Evolutionary conservation across 2,329 filamentous ascomycete genomes (phyloP).

Genomic region (Fusarium chaquense): DNA sequence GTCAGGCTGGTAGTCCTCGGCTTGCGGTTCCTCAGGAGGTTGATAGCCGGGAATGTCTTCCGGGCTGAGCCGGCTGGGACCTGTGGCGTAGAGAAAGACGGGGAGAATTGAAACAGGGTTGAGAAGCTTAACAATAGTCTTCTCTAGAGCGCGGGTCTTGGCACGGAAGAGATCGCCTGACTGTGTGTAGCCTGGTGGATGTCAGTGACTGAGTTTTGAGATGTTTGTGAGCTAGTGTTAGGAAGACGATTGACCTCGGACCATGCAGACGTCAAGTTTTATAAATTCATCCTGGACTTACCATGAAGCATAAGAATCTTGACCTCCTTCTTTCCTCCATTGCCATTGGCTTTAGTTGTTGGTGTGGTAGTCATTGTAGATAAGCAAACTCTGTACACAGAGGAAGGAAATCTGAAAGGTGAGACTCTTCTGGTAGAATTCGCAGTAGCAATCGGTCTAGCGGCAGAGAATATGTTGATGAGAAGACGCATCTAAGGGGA

Average conservation of each 20-base stretch:
- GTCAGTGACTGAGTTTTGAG: conserved; percentile 19
- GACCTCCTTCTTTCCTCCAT: conserved; percentile 60
- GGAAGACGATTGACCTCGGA: background rate
- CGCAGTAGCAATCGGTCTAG: conserved; percentile 32
- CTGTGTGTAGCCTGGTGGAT: conserved; percentile 81
- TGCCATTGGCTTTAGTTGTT: conserved; percentile 48
- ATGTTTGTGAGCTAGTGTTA: conserved; percentile 3
- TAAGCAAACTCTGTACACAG: conserved; percentile 12
- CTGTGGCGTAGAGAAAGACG: conserved; percentile 76
- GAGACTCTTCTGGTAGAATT: conserved; percentile 23
- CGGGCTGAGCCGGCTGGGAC: conserved; percentile 70
- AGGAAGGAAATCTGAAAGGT: conserved; percentile 14
- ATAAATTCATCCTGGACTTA: conserved; percentile 48
- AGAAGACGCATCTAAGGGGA: conserved; percentile 41
- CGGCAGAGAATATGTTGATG: conserved; percentile 22
- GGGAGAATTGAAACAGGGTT: conserved; percentile 66
- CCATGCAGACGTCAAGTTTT: background rate
- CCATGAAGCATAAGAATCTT: conserved; percentile 85
- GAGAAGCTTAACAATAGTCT: conserved; percentile 81
- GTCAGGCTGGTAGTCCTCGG: conserved; percentile 68
- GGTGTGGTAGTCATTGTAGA: conserved; percentile 47
- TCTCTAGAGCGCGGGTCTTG: conserved; percentile 89
- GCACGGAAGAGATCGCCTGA: conserved; percentile 85
- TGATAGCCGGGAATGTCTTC: conserved; percentile 78
- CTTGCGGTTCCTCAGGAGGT: conserved; percentile 56